Evolutionary conservation across 1,284 basidiomycete genomes (phyloP).

Genomic region (Ganoderma multipileum): DNA sequence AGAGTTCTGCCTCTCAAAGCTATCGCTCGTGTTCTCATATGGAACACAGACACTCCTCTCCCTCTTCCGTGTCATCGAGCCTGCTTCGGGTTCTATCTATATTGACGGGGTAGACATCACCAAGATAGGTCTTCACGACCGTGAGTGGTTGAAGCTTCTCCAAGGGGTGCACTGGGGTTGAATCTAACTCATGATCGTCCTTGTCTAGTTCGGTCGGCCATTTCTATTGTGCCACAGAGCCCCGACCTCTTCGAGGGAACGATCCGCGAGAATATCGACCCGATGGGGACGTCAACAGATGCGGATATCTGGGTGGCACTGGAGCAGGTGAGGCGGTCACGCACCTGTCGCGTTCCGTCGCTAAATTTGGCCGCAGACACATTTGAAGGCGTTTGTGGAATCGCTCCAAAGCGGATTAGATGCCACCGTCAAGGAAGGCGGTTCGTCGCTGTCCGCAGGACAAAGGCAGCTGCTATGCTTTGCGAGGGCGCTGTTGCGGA

Average conservation of each 20-base stretch:
- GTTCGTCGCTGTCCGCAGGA: constrained; percentile 83
- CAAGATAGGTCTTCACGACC: constrained; percentile 83
- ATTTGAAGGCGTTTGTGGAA: constrained; percentile 77
- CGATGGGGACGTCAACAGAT: constrained; percentile 73
- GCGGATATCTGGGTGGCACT: constrained; percentile 86
- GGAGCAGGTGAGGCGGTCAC: constrained; percentile 60
- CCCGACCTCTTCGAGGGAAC: constrained; percentile 88
- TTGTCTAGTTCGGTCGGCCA: constrained; percentile 54
- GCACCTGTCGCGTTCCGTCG: neutral
- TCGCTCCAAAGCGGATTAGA: constrained; percentile 78
- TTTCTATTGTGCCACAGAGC: constrained; percentile 92
- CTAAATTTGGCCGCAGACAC: constrained; percentile 46
- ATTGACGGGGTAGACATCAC: constrained; percentile 89
- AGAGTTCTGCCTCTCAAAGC: constrained; percentile 41
- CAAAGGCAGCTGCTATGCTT: constrained; percentile 89
- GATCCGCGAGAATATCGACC: constrained; percentile 87
- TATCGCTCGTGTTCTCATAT: constrained; percentile 7
- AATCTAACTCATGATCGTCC: neutral
- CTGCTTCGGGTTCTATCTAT: constrained; percentile 76
- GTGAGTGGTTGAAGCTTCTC: constrained; percentile 46
- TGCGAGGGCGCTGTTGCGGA: constrained; percentile 78
- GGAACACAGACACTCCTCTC: constrained; percentile 60
- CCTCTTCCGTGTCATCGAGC: constrained; percentile 86
- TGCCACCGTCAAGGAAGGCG: constrained; percentile 81
- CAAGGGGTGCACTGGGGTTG: neutral